Base-by-base conservation (phyloP, 495 filamentous ascomycete species). In the Sabuloglossum arenarium region DNA sequence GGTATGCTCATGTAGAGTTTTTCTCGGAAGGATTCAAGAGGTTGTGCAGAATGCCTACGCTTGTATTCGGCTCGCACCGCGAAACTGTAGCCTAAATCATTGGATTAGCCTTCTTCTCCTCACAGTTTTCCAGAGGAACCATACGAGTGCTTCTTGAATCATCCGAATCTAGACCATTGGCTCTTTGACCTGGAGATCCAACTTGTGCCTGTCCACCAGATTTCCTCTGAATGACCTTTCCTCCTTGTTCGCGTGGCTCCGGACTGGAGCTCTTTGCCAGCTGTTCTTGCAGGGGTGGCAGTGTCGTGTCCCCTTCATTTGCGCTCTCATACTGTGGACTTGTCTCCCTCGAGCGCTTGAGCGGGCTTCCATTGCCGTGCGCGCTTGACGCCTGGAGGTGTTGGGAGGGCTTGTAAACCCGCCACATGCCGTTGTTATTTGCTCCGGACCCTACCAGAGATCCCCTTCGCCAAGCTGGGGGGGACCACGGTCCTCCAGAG, bases 61-160 rank as follows among this genome's bases (percentile, higher is more conserved):
- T n/a, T 87, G 84, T 23, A 93, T 70, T 94, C 88, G 59, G 87
- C 84, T 57, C 84, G 76, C 45, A 90, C 71, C 32, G 84, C 81
- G 62, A 94, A 89, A 58, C 88, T 85, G 59, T 82, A 51, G 14
- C 47, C 28, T 28, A 23, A 28, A 49, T 63, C 68, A 46, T 60
- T 70, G 66, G 71, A 46, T 72, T 73, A 54, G 71, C 63, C 30
- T 42, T 11, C 46, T 53, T 3, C 27, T 34, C 21, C 24, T 1
- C 5, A 51, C 1, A 27, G 67, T 61, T 67, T 34, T 64, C 45
- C 23, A 56, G 3, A 25, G 19, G 29, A 2, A 8, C 3, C 49
- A 3, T 27, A 50, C 34, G 32, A 9, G 61, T 57, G 59, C 59
- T 79, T 61, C 79, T 78, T 53, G 73, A 56, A 62, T 72, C 71